Percentiles rank a stretch among this genome's conserved stretches.
Conservation (phyloP, 2,329 filamentous ascomycete species). For the Colletotrichum tamarilloi region DNA sequence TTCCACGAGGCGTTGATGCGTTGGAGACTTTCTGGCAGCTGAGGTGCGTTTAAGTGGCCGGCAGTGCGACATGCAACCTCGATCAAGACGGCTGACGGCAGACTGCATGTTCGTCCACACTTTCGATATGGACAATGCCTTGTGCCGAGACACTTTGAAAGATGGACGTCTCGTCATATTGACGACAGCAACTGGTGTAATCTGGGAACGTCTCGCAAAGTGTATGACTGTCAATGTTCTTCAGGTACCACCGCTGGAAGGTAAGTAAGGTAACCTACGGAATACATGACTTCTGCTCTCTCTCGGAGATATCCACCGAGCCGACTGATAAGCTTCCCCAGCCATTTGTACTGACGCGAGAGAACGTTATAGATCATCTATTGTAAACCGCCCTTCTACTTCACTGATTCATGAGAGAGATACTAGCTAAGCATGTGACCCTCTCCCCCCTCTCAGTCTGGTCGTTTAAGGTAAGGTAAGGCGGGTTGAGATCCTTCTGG, state of each 20-base stretch:
- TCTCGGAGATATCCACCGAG: not conserved
- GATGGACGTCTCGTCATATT: not conserved
- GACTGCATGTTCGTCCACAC: constrained; percentile 28
- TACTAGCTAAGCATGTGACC: not conserved
- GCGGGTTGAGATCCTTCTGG: not conserved
- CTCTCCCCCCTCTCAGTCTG: not conserved
- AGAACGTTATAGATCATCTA: not conserved
- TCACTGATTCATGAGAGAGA: not conserved
- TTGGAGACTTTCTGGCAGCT: constrained; percentile 4
- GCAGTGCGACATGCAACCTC: not conserved
- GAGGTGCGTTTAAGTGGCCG: not conserved
- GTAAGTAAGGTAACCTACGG: no score
- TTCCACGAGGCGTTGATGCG: not conserved
- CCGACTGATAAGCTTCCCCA: not conserved
- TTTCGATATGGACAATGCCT: not conserved
- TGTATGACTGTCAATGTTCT: not conserved
- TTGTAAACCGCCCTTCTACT: not conserved
- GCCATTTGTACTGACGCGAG: not conserved
- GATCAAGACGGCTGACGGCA: constrained; percentile 7
- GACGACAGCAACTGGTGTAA: not conserved
- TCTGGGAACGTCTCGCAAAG: not conserved
- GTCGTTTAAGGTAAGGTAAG: not conserved
- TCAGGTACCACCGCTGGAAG: not conserved
- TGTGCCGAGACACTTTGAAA: constrained; percentile 5
- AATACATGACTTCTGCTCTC: not conserved